phyloP scores from a whole-genome alignment of 495 filamentous ascomycete species.

The Tirmania nivea region DNA sequence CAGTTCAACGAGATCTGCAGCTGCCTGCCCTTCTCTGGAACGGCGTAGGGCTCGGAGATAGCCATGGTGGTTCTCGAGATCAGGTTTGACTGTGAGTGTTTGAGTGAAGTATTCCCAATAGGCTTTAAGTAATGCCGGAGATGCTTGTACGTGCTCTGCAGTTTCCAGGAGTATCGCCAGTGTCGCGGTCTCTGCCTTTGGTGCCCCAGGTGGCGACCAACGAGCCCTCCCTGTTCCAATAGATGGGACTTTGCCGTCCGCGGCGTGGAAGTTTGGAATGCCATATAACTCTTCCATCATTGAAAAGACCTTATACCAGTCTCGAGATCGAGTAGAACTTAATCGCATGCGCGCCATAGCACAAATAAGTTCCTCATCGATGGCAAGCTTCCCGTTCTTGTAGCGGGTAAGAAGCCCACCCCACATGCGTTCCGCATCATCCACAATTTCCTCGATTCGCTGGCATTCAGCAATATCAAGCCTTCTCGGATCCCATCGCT shows the following conservation, averaged over 20 bases:
- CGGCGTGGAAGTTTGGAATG: conserved; percentile 30
- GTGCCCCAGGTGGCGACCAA: conserved; percentile 22
- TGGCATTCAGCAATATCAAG: conserved; percentile 16
- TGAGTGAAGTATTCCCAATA: conserved; percentile 59
- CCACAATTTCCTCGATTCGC: conserved; percentile 15
- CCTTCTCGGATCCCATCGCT: conserved; percentile 19
- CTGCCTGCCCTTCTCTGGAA: conserved; percentile 4
- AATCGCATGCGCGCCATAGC: conserved; percentile 57
- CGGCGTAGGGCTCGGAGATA: conserved; percentile 45
- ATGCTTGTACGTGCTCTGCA: conserved; percentile 30
- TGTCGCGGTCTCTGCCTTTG: conserved; percentile 37
- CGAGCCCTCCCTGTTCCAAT: neutral
- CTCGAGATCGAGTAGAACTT: conserved; percentile 31
- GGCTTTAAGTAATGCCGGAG: conserved; percentile 25
- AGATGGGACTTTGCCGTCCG: neutral
- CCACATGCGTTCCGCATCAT: conserved; percentile 54
- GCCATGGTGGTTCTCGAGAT: conserved; percentile 40
- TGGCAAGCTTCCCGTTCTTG: conserved; percentile 38
- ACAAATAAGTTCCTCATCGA: conserved; percentile 53
- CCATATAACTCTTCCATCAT: conserved; percentile 59
- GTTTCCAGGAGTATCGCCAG: conserved; percentile 47
- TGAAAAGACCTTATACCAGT: conserved; percentile 45
- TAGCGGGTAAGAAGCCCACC: conserved; percentile 52
- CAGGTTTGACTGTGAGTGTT: conserved; percentile 36
- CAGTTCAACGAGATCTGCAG: conserved; percentile 1